Base-by-base conservation (phyloP, 768 basidiomycete species). In the Amanita brunnescens region DNA sequence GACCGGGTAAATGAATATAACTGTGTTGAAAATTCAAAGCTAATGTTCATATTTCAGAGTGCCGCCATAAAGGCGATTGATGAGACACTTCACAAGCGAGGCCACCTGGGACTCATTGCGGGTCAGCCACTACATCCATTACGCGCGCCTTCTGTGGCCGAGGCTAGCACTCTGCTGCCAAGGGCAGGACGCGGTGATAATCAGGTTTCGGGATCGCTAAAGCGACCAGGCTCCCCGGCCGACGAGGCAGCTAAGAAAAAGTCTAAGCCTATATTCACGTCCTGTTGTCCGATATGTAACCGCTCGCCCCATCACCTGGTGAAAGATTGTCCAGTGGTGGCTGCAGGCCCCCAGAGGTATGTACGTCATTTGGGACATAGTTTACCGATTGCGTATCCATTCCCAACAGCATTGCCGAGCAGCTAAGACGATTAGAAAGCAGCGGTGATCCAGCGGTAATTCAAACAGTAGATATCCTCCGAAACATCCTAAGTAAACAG, bases 61-160 rank as follows among this genome's bases (percentile, higher is more conserved):
- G 78, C 74, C 39, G 88, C 89, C 10, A 77, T 91, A 45, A 64
- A 67, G 23, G 79, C 79, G 5, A 89, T 91, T 54, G 89, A 91
- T 52, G 71, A 80, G 52, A 73, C 79, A 2, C 68, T 91, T 12
- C 59, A 72, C 52, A 56, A 66, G 47, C 77, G 84, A 13, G 83
- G 84, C 2, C 72, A 81, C 37, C 62, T 76, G 1, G 61, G 73
- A 44, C 64, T 87, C 18, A 74, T 88, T 49, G 68, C 66, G 33
- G 81, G 79, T 1, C 85, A 89, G 61, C 84, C 86, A 37, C 70
- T 85, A 4, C 72, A 76, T 55, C 75, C 79, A 9, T 64, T 85
- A 12, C 70, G 68, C 39, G 66, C 60, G 43, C 58, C 64, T n/a
- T 40, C 58, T 21, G 49, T 47, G 12, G 57, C 26, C 20, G 44